Evolutionary conservation across 768 basidiomycete genomes (phyloP).

Genomic region (Coprinopsis strossmayeri): DNA sequence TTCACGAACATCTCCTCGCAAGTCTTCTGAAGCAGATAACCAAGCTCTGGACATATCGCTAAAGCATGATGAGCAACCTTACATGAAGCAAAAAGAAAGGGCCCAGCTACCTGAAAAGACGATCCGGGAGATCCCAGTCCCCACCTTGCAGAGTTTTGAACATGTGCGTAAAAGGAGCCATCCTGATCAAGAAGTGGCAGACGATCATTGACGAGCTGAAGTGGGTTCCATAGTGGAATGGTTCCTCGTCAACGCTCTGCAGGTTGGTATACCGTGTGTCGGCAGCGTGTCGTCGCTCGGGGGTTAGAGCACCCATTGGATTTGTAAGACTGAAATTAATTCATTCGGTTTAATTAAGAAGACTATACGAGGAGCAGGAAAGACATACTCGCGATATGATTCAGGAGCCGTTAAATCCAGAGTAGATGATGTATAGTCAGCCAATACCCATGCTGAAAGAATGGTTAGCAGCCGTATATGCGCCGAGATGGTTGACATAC

Average conservation of each 20-base stretch:
- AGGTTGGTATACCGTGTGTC: conserved; percentile 67
- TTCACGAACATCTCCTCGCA: conserved; percentile 89
- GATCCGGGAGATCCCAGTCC: conserved; percentile 90
- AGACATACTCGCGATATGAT: conserved; percentile 67
- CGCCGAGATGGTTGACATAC: conserved; percentile 32
- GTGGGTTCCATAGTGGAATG: conserved; percentile 93
- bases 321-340: conserved; percentile 52
- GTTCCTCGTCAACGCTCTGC: conserved; percentile 74
- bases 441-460: conserved; percentile 75
- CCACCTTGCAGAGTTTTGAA: conserved; percentile 93
- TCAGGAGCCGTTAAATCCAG: conserved; percentile 58
- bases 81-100: not conserved
- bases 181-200: conserved; percentile 86
- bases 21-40: conserved; percentile 77
- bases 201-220: conserved; percentile 97
- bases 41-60: conserved; percentile 81
- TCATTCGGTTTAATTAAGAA: not conserved
- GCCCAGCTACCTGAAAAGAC: conserved; percentile 57
- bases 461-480: not conserved
- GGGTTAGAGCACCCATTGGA: conserved; percentile 88
- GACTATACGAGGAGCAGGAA: not conserved
- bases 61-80: not conserved
- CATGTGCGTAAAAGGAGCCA: conserved; percentile 90
- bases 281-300: conserved; percentile 69
- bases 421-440: conserved; percentile 70